Evolutionary conservation across 257 asterid species (phyloP).

Genomic region (Solanum etuberosum): DNA sequence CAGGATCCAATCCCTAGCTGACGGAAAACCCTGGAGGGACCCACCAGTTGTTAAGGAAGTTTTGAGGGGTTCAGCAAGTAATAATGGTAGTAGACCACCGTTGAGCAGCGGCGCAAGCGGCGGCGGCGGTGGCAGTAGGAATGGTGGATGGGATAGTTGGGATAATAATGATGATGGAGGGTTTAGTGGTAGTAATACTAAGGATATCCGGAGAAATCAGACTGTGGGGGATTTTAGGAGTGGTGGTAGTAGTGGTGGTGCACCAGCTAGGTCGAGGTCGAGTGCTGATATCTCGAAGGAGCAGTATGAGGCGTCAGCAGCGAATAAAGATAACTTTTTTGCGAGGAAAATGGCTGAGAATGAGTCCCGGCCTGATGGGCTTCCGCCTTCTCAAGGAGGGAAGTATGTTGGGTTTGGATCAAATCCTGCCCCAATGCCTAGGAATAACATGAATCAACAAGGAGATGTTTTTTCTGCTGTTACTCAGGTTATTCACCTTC

Average conservation of each 20-base stretch:
- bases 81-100: conserved; percentile 43
- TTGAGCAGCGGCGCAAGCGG: conserved; percentile 26
- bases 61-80: not conserved
- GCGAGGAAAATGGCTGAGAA: conserved; percentile 61
- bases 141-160: conserved; percentile 78
- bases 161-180: conserved; percentile 59
- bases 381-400: conserved; percentile 92
- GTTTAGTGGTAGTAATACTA: conserved; percentile 13
- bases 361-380: conserved; percentile 63
- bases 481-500: conserved; percentile 39
- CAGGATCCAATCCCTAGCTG: conserved; percentile 80
- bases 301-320: conserved; percentile 75
- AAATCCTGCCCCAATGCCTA: conserved; percentile 33
- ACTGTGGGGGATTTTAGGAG: conserved; percentile 75
- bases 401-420: conserved; percentile 93
- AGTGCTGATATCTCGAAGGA: conserved; percentile 47
- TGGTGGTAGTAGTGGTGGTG: conserved; percentile 36
- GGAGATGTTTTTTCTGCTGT: conserved; percentile 77
- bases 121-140: conserved; percentile 30
- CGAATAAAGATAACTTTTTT: conserved; percentile 63
- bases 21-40: conserved; percentile 83
- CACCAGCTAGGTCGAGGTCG: conserved; percentile 58
- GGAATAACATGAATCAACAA: conserved; percentile 19
- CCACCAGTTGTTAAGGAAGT: conserved; percentile 69
- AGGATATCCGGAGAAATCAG: conserved; percentile 56